Evolutionary conservation across 257 asterid species (phyloP), one percentile per base, ranked within the genome.

Genomic region (Agastache rugosa): DNA sequence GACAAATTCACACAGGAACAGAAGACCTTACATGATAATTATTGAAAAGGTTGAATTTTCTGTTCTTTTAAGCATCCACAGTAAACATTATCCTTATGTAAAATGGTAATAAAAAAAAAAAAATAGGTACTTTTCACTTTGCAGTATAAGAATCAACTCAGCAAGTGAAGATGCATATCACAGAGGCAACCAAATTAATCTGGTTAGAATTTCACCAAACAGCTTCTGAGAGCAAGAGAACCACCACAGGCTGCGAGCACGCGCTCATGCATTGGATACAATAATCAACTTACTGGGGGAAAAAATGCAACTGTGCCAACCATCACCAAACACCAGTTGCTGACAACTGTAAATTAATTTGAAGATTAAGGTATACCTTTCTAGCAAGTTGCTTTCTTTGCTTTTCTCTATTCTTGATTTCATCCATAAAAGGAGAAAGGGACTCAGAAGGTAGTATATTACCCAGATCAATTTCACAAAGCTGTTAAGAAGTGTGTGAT

Each of bases 381-480:
- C 83, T 84, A 42, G 97, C 95, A 69, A 86, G 80, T 77, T 79
- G 83, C 78, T 90, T 87, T 86, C 97, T 92, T 72, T 88, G 96
- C 77, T 83, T 92, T 77, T 94, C 99, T 79, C 99, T 90, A 48
- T 83, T 87, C 90, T 80, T 90, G 86, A 94, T 90, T 87, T 92
- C 99, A 78, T 87, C 96, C 90, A 87, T 79, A 81, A 94, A 94
- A 16, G 99, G 97, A 77, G 87, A 84, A 74, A 92, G 96, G 31
- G 96, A 85, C 83, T 87, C 93, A 47, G 85, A 80, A 78, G 99
- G 96, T 69, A 92, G 76, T 31, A 75, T 44, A 71, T 80, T 87
- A 73, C 82, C 76, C 81, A 94, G 75, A 78, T 87, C 84, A 78
- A 94, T 90, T 88, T 94, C 99, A 83, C 97, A 94, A 70, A 94